Evolutionary conservation across 108 stramenopile genomes (phyloP).

Genomic region (Pseudonitzschia delicatissima): DNA sequence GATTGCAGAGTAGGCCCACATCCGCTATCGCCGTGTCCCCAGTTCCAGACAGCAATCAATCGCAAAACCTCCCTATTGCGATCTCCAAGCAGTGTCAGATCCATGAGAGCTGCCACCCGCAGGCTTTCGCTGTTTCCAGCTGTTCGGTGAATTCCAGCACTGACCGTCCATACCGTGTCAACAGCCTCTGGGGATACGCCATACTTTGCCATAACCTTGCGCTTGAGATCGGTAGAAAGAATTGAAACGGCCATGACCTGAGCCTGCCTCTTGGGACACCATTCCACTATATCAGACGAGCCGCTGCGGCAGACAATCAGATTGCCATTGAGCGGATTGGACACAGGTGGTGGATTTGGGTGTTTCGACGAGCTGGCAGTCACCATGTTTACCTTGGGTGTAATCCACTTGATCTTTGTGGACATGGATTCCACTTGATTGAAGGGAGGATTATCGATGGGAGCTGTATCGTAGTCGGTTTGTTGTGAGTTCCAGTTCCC

Average conservation of each 20-base stretch:
- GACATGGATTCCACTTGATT: neutral
- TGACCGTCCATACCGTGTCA: constrained; percentile 45
- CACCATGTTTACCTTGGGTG: constrained; percentile 13
- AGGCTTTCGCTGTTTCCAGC: constrained; percentile 43
- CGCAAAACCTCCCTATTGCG: constrained; percentile 37
- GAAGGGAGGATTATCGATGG: constrained; percentile 35
- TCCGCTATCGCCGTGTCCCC: constrained; percentile 43
- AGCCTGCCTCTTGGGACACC: constrained; percentile 45
- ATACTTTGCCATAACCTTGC: constrained; percentile 43
- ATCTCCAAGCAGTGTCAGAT: constrained; percentile 30
- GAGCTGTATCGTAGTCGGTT: constrained; percentile 28
- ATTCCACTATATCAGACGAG: constrained; percentile 29
- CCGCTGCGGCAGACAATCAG: constrained; percentile 43
- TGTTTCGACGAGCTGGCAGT: neutral
- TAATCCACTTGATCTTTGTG: constrained; percentile 8
- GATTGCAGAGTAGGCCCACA: constrained; percentile 48
- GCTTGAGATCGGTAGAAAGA: constrained; percentile 51
- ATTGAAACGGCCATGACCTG: constrained; percentile 45
- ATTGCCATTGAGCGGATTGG: constrained; percentile 75
- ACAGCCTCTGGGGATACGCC: constrained; percentile 41
- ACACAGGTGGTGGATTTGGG: constrained; percentile 25
- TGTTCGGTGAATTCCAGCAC: constrained; percentile 64
- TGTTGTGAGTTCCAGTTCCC: neutral
- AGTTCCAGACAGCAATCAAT: constrained; percentile 75
- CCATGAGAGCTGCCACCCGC: constrained; percentile 62